Evolutionary conservation across 768 basidiomycete species (phyloP), one percentile per base, ranked within the genome.

Genomic region (Suillus hirtellus): DNA sequence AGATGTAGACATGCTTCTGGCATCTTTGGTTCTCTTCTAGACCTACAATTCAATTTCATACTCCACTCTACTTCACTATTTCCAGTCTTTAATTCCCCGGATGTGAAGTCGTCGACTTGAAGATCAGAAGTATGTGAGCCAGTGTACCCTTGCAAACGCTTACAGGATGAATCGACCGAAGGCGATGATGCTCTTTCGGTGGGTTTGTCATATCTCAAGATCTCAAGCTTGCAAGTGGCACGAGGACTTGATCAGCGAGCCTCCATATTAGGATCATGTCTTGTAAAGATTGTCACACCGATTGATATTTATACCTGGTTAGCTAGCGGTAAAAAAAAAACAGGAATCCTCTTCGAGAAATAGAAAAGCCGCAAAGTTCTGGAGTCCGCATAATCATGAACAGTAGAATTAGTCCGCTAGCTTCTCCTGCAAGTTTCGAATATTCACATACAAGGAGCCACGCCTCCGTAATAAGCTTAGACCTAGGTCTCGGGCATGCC

Each of bases 31-130:
- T 31, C 31, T 53, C 52, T 53, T 53, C 31, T 34, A 19, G 31
- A 53, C 27, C 15, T 15, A 50, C 5, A 19, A 31, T 53, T 34
- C 2, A 19, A 17, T 50, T 50, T 50, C 49, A 27, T 5, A 19
- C 19, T 53, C 50, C 50, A 19, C 17, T 24, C 46, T 47, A 47
- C 11, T 47, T 21, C 46, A 21, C n/a, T 5, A 34, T 52, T 31
- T 31, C 19, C 50, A 53, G 52, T 53, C 34, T 53, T 31, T 31
- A 53, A 53, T 53, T 53, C 52, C 52, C 52, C 52, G 31, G 52
- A 53, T 4, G 52, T 53, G 52, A 53, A 53, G 4, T 17, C 17
- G 49, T 8, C 15, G 17, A 31, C 27, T 27, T 27, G 31, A 19
- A 53, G 27, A 50, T 50, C 49, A 50, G 49, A 50, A 50, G 47